These are phyloP conservation scores for Fraxinus latifolia DNA, from an alignment of 305 asterid genomes.

Conservation along the genomic window DNA sequence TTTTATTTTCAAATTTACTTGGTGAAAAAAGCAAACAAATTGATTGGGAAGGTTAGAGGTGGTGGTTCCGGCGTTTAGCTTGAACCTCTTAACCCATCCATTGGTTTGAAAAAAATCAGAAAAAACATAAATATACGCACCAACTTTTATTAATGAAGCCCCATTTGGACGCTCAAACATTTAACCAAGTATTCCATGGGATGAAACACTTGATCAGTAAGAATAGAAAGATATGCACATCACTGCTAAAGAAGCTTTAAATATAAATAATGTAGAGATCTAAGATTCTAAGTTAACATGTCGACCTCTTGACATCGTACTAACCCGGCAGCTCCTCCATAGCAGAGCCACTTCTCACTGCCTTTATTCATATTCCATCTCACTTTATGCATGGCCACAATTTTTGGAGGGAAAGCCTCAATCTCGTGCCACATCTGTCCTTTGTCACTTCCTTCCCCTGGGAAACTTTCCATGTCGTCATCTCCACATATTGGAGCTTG, in stretches of 20 bases:
- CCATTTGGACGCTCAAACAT: neutral
- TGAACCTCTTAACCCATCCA: too few relatives aligned
- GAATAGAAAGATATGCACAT: neutral
- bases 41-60: too few relatives aligned
- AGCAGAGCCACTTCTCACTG: slow-evolving; percentile 80
- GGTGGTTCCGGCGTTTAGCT: too few relatives aligned
- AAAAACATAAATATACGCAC: too few relatives aligned
- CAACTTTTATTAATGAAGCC: neutral
- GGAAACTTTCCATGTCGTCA: neutral
- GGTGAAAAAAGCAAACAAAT: too few relatives aligned
- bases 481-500: slow-evolving; percentile 17
- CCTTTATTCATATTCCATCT: slow-evolving; percentile 87
- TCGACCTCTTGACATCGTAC: slow-evolving; percentile 65
- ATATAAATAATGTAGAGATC: neutral
- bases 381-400: slow-evolving; percentile 64
- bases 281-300: slow-evolving; percentile 15
- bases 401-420: slow-evolving; percentile 56
- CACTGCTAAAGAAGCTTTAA: neutral
- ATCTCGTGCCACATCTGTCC: slow-evolving; percentile 13
- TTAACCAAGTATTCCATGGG: neutral
- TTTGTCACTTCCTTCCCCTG: slow-evolving; percentile 4
- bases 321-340: slow-evolving; percentile 89
- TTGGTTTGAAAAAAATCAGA: too few relatives aligned
- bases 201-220: neutral
- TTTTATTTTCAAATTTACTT: too few relatives aligned